These are phyloP conservation scores for Cryptococcus amylolentus DNA, from an alignment of 1,284 basidiomycete species.

Conservation along the genomic window DNA sequence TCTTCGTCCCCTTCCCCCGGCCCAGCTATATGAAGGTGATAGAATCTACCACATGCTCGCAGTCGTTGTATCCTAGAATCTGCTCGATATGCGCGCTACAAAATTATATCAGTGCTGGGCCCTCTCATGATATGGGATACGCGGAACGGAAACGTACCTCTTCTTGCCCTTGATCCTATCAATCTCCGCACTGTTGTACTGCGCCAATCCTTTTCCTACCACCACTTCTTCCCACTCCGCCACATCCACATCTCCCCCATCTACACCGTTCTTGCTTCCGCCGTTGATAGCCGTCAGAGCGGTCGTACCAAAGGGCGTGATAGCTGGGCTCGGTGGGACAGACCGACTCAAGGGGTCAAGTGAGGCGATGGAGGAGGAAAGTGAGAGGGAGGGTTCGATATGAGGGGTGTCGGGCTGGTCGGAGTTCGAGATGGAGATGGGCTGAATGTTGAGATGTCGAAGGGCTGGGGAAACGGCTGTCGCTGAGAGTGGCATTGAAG, in stretches of 20 bases:
- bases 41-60: conserved; percentile 93
- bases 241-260: conserved; percentile 15
- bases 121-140: not conserved
- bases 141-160: conserved; percentile 58
- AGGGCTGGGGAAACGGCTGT: conserved; percentile 9
- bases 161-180: conserved; percentile 81
- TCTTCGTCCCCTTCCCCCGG: not conserved
- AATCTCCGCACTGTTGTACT: conserved; percentile 94
- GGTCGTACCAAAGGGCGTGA: conserved; percentile 28
- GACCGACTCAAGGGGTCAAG: conserved; percentile 44
- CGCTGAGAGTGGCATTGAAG: not conserved
- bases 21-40: conserved; percentile 51
- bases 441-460: conserved; percentile 3
- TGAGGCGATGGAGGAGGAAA: conserved; percentile 47
- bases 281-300: conserved; percentile 3
- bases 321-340: conserved; percentile 33
- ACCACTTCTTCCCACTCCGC: conserved; percentile 76
- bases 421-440: not conserved
- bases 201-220: conserved; percentile 88
- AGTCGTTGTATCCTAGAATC: conserved; percentile 86
- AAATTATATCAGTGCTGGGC: conserved; percentile 2
- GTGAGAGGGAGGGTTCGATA: conserved; percentile 41
- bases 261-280: not conserved
- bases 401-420: conserved; percentile 43
- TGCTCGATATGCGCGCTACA: conserved; percentile 73